Percentiles rank a stretch among this genome's conserved stretches.
Conservation (phyloP, 129 eudicot genomes). For the Artemisia tridentata region DNA sequence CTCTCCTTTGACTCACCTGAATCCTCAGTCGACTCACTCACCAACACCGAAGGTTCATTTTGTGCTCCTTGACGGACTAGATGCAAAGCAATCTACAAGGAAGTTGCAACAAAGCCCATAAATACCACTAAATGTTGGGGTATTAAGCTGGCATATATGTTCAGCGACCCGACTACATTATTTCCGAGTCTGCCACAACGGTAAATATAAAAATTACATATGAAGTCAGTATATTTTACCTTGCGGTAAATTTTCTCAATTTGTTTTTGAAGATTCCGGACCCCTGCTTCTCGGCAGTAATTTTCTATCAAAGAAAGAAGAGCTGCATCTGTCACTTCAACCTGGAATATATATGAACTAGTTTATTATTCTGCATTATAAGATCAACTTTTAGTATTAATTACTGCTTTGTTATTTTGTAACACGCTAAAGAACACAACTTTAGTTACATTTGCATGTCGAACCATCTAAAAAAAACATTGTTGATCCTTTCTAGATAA, state of each 20-base stretch:
- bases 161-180: background rate
- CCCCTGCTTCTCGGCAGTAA: constrained; percentile 99
- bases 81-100: constrained; percentile 72
- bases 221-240: constrained; percentile 37
- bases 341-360: constrained; percentile 42
- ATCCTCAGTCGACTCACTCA: constrained; percentile 26
- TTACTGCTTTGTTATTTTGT: background rate
- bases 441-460: no score
- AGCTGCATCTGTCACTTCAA: constrained; percentile 88
- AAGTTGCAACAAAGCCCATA: constrained; percentile 1
- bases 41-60: constrained; percentile 35
- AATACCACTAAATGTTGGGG: background rate
- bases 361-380: background rate
- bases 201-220: background rate
- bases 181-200: background rate
- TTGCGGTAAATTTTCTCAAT: constrained; percentile 97
- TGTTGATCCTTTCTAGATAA: background rate
- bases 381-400: background rate
- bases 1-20: constrained; percentile 25
- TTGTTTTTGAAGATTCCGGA: constrained; percentile 93
- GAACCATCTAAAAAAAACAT: background rate
- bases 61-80: constrained; percentile 74
- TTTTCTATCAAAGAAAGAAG: constrained; percentile 91
- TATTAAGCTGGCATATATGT: background rate
- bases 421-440: background rate